Evolutionary conservation across 176 grass and related monocot species (phyloP).

Genomic region (barley (Hordeum vulgare)): DNA sequence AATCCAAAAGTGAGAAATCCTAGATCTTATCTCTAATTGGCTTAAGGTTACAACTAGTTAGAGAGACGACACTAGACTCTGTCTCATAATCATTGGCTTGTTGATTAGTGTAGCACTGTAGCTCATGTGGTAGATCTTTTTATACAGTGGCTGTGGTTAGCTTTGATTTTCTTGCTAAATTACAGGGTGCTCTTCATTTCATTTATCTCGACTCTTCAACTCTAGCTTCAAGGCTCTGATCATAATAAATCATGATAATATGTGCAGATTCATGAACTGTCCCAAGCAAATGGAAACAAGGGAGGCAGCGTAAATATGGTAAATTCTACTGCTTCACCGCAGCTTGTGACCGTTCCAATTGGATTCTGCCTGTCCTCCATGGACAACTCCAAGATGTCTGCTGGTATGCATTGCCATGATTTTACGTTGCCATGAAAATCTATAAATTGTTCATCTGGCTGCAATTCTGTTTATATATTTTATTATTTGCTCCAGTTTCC

Average conservation of each 20-base stretch:
- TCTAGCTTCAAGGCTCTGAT: slow-evolving; percentile 18
- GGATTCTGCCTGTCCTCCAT: slow-evolving; percentile 40
- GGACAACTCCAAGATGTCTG: slow-evolving; percentile 33
- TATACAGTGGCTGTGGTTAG: not conserved
- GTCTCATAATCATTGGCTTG: not conserved
- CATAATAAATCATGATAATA: slow-evolving; percentile 12
- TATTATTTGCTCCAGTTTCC: not conserved
- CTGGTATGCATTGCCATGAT: slow-evolving; percentile 24
- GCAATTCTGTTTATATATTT: not conserved
- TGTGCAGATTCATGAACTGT: slow-evolving; percentile 41
- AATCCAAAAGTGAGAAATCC: not conserved
- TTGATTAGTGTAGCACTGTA: not conserved
- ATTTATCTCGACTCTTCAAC: not conserved
- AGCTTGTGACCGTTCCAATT: slow-evolving; percentile 52
- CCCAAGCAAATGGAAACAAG: slow-evolving; percentile 36
- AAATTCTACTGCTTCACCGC: slow-evolving; percentile 16
- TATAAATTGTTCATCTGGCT: not conserved
- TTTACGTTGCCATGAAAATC: slow-evolving; percentile 7
- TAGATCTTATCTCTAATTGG: not conserved
- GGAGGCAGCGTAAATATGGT: slow-evolving; percentile 4
- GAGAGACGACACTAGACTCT: not conserved
- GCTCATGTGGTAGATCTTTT: not conserved
- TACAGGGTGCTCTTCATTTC: not conserved
- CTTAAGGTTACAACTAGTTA: not conserved
- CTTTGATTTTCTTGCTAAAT: slow-evolving; percentile 10